A percentile compares a stretch with the other conserved stretches of the same genome.
These are phyloP conservation scores for Barnettozyma populi DNA, from an alignment of 805 yeast genomes.

Conservation along the genomic window DNA sequence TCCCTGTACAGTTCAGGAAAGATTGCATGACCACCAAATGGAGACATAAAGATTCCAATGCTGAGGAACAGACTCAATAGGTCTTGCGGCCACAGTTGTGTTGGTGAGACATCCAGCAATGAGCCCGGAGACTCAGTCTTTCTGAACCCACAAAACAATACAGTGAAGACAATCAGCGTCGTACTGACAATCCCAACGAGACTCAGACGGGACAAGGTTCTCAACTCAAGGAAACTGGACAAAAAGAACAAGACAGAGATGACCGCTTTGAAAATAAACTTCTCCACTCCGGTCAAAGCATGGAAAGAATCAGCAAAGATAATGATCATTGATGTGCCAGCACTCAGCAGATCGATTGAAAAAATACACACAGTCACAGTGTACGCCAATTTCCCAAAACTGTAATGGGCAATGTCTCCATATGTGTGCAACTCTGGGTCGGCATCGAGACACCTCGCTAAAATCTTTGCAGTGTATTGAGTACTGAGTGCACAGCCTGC, in stretches of 20 bases:
- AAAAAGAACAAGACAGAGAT: constrained; percentile 37
- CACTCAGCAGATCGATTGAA: constrained; percentile 54
- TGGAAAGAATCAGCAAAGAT: constrained; percentile 57
- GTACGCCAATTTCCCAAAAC: constrained; percentile 43
- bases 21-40: constrained; percentile 82
- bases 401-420: constrained; percentile 50
- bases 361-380: constrained; percentile 43
- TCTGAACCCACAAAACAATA: constrained; percentile 41
- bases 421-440: constrained; percentile 43
- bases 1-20: constrained; percentile 74
- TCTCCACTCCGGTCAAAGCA: constrained; percentile 39
- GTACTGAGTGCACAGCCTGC: constrained; percentile 44
- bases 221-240: constrained; percentile 50
- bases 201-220: constrained; percentile 48
- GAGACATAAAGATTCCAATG: constrained; percentile 64
- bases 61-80: constrained; percentile 39
- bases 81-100: constrained; percentile 36
- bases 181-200: constrained; percentile 55
- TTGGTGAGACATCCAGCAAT: constrained; percentile 40
- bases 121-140: constrained; percentile 49
- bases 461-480: constrained; percentile 45
- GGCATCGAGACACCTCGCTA: constrained; percentile 42
- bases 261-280: constrained; percentile 35
- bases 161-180: constrained; percentile 40
- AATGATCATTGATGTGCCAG: constrained; percentile 51